Base-by-base conservation (phyloP, 331 rosid species). In the Rosa hybrid region DNA sequence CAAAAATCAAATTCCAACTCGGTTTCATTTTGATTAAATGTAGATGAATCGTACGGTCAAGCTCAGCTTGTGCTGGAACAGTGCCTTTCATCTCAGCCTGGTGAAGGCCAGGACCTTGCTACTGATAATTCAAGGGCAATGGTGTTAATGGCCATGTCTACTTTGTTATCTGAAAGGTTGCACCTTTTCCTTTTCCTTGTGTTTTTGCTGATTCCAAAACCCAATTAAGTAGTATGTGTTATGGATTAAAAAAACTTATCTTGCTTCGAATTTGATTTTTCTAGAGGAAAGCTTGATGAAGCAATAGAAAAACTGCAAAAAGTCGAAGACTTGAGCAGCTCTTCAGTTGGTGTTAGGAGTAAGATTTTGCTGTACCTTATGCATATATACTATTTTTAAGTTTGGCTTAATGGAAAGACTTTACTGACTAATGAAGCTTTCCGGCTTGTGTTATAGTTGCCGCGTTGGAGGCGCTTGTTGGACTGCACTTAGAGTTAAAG, bases 391-490 rank as follows among this genome's bases (percentile, higher is more conserved):
- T 68, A 23, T 78, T 80, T 50, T 53, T 64, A 12, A 60, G 68
- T 56, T 50, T 49, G 49, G 7, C 64, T 10, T 62, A 4, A 13
- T 68, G 20, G 46, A 18, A 18, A 6, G 27, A 68, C 39, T 54
- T 34, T 71, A 7, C 39, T 70, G 80, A 79, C 70, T 79, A 42
- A 51, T 73, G 18, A 56, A 65, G 42, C 25, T 64, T 17, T 84
- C 12, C 75, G 85, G 84, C 34, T 50, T 79, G 80, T 83, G 48
- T 77, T 80, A 81, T 77, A 95, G 99, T 93, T 91, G 93, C 94
- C 67, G 97, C 97, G 2, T 67, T 86, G 82, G 99, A 95, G 87
- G 96, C 97, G 80, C 91, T 87, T 80, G 98, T 86, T 74, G 98
- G 96, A 67, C 90, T 90, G 86, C 87, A 88, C 89, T 87, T 95